Conservation (phyloP, 805 yeast species). For the Candida koratica region DNA sequence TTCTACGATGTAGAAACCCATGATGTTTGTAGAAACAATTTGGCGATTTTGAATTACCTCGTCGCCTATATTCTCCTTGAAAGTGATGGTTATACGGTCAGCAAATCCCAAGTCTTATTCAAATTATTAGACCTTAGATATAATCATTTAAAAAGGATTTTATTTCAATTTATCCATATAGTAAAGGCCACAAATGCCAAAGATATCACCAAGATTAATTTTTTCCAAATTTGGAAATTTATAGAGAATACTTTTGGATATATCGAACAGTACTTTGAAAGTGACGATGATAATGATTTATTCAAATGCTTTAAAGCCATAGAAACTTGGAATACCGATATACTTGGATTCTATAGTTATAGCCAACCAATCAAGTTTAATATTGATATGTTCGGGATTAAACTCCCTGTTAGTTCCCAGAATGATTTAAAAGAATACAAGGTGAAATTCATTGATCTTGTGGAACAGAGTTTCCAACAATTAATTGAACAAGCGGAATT, state of each 20-base stretch:
- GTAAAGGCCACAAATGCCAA: neutral
- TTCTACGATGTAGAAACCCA: neutral
- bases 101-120: conserved; percentile 20
- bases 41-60: conserved; percentile 30
- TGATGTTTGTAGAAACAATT: conserved; percentile 12
- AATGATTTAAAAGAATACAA: conserved; percentile 11
- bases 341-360: conserved; percentile 35
- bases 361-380: conserved; percentile 11
- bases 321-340: conserved; percentile 23
- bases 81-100: conserved; percentile 9
- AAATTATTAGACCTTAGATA: conserved; percentile 24
- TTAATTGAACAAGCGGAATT: neutral
- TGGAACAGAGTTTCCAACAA: neutral
- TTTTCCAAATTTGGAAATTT: conserved; percentile 27
- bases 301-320: conserved; percentile 7
- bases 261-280: conserved; percentile 21
- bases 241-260: conserved; percentile 33
- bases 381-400: conserved; percentile 7
- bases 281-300: conserved; percentile 9
- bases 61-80: conserved; percentile 30
- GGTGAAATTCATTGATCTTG: conserved; percentile 6
- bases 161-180: conserved; percentile 1
- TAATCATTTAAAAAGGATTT: conserved; percentile 14
- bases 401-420: conserved; percentile 8
- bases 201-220: conserved; percentile 17